Percentiles rank a stretch among this genome's conserved stretches.
Evolutionary conservation across 1,284 basidiomycete species (phyloP).

Genomic region (Irpex sp.): DNA sequence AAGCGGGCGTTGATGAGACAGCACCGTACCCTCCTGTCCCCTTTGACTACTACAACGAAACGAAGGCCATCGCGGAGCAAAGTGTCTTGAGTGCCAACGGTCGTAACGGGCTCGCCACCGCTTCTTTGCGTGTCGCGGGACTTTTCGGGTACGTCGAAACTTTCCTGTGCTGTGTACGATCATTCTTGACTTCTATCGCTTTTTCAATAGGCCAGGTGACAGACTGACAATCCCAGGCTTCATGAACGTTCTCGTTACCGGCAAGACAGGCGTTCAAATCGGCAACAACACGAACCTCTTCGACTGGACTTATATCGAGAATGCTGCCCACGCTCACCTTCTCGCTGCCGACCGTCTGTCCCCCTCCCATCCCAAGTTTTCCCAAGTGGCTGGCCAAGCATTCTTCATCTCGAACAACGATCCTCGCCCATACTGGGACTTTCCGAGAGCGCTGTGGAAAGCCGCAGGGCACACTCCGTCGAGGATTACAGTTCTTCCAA

Average conservation of each 20-base stretch:
- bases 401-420: background rate
- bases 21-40: conserved; percentile 45
- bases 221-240: background rate
- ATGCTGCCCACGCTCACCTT: conserved; percentile 67
- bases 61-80: conserved; percentile 59
- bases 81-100: conserved; percentile 56
- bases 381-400: background rate
- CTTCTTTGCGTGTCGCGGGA: conserved; percentile 57
- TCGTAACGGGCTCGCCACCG: conserved; percentile 46
- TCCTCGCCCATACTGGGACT: background rate
- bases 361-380: background rate
- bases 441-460: background rate
- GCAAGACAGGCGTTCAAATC: conserved; percentile 60
- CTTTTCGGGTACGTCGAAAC: conserved; percentile 60
- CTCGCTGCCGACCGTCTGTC: conserved; percentile 39
- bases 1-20: conserved; percentile 60
- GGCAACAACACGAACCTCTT: conserved; percentile 62
- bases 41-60: conserved; percentile 61
- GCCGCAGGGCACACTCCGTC: background rate
- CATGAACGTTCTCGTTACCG: conserved; percentile 23
- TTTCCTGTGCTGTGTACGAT: conserved; percentile 37
- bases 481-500: background rate
- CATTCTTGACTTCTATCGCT: background rate
- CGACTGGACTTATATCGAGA: conserved; percentile 70
- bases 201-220: background rate